These are phyloP conservation scores for Papiliotrema laurentii DNA, from an alignment of 1,284 basidiomycete genomes.

Conservation along the genomic window DNA sequence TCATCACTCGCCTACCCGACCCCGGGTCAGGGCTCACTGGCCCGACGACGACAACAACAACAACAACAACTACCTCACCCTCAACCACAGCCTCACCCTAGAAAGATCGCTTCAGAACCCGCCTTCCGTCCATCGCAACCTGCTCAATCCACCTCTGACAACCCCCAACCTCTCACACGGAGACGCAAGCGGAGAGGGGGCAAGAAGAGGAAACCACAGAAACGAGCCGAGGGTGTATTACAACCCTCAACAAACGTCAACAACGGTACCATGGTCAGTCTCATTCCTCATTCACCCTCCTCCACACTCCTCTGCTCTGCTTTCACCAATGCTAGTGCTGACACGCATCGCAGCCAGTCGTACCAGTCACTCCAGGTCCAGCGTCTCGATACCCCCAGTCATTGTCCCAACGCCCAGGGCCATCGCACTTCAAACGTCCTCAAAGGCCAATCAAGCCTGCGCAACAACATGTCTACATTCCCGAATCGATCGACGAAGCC, in stretches of 20 bases:
- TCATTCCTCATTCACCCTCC: neutral
- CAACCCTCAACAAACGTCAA: too few species aligned
- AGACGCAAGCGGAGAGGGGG: neutral
- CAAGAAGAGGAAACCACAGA: neutral
- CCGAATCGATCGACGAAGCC: slow-evolving; percentile 22
- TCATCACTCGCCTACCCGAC: neutral
- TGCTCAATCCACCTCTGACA: neutral
- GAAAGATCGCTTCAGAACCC: neutral
- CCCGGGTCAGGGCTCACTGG: neutral
- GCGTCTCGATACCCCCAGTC: slow-evolving; percentile 16
- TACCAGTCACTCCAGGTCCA: neutral
- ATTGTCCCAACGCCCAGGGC: slow-evolving; percentile 18
- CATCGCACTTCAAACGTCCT: slow-evolving; percentile 5
- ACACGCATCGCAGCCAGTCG: neutral
- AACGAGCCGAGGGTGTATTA: neutral
- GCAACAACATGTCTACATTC: neutral
- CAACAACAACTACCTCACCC: neutral
- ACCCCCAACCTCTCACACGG: neutral
- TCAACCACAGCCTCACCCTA: too few species aligned
- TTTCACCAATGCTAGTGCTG: neutral
- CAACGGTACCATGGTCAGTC: neutral
- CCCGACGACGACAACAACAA: neutral
- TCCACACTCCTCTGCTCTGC: neutral
- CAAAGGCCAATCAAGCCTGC: neutral
- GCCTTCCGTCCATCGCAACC: neutral